These are phyloP conservation scores for Neonectria punicea DNA, from an alignment of 2,329 filamentous ascomycete species.

Conservation along the genomic window DNA sequence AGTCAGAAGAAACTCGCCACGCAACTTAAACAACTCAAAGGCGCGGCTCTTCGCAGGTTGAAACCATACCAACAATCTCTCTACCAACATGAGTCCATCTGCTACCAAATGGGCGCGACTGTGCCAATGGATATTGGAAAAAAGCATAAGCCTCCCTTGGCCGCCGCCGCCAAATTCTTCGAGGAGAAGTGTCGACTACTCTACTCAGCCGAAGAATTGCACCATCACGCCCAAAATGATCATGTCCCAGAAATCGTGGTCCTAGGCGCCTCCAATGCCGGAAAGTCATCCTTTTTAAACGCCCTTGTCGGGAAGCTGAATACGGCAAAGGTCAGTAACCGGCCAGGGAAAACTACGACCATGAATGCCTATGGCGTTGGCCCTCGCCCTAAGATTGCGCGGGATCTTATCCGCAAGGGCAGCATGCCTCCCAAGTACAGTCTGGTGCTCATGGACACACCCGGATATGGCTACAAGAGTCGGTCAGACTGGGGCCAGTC, in stretches of 20 bases:
- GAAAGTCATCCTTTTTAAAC: conserved; percentile 90
- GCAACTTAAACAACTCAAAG: conserved; percentile 22
- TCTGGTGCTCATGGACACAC: conserved; percentile 62
- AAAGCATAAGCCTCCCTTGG: conserved; percentile 39
- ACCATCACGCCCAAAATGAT: conserved; percentile 62
- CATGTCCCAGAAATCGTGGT: conserved; percentile 74
- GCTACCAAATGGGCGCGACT: conserved; percentile 25
- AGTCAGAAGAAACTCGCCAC: conserved; percentile 7
- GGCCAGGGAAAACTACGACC: conserved; percentile 63
- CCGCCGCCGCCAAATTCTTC: conserved; percentile 48
- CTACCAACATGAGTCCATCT: conserved; percentile 37
- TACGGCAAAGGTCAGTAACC: conserved; percentile 61
- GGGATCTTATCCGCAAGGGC: conserved; percentile 43
- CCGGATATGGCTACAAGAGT: conserved; percentile 61
- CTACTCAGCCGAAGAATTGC: conserved; percentile 61
- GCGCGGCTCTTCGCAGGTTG: conserved; percentile 26
- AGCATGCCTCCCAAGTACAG: conserved; percentile 57
- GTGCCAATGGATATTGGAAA: conserved; percentile 30
- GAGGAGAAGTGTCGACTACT: conserved; percentile 51
- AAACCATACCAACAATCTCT: conserved; percentile 35
- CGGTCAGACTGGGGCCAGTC: conserved; percentile 62
- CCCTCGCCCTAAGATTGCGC: conserved; percentile 46
- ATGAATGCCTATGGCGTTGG: conserved; percentile 69
- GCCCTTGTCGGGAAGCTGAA: conserved; percentile 69
- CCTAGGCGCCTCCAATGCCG: conserved; percentile 88